A percentile compares a stretch with the other conserved stretches of the same genome.
Conservation (phyloP, 140 eudicot species). For the Flaveria floridana region DNA sequence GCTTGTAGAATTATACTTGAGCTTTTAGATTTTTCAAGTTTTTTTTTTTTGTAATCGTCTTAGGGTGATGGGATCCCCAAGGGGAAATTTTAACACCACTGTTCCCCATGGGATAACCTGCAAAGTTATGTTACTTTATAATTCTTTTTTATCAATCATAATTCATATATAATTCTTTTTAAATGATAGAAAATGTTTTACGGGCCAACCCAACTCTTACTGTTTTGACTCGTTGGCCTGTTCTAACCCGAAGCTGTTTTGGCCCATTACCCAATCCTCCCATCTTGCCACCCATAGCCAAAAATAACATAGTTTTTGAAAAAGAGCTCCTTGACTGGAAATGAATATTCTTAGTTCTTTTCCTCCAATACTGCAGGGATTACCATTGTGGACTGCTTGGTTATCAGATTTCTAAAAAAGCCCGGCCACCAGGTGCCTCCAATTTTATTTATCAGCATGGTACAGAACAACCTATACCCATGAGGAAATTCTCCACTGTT, state of each 20-base stretch:
- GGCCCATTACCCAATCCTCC: neutral
- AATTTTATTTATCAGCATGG: slow-evolving; percentile 40
- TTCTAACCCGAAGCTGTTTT: neutral
- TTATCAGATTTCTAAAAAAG: slow-evolving; percentile 34
- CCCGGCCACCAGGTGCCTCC: slow-evolving; percentile 23
- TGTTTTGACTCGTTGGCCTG: neutral
- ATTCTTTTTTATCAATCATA: no score
- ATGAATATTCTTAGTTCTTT: slow-evolving; percentile 4
- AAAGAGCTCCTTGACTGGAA: neutral
- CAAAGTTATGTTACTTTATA: neutral
- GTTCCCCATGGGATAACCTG: neutral
- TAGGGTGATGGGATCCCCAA: neutral
- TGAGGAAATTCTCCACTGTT: slow-evolving; percentile 20
- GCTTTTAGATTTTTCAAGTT: neutral
- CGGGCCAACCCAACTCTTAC: neutral
- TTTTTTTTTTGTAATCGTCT: neutral
- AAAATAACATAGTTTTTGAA: neutral
- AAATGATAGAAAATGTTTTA: neutral
- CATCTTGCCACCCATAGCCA: neutral
- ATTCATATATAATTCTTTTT: no score
- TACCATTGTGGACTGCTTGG: slow-evolving; percentile 80
- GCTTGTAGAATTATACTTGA: neutral
- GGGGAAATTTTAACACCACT: neutral
- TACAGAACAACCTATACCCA: slow-evolving; percentile 35
- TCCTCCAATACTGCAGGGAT: slow-evolving; percentile 51